Base-by-base conservation (phyloP, 257 asterid species). In the Nicotiana sylvestris region DNA sequence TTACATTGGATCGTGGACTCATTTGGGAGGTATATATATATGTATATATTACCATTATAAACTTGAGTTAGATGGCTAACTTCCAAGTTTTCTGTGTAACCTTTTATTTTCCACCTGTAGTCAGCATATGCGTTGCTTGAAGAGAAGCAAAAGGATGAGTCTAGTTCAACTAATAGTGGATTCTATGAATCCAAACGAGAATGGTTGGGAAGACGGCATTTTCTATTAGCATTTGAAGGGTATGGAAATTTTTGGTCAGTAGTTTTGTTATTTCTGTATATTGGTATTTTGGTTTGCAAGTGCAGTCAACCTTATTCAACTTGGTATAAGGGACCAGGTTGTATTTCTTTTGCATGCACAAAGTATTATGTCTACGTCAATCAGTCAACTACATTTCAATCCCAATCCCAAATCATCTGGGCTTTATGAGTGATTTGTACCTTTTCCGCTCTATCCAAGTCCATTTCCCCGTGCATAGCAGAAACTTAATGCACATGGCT, bases 151-250 rank as follows among this genome's bases (percentile, higher is more conserved):
- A 91, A 87, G 88, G 98, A 90, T 89, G 97, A 85, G 80, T 82
- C 92, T 80, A 82, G 90, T 62, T 90, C 97, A 82, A 88, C 87
- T 82, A 83, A 82, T 86, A 86, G 81, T 84, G 99, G 98, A 77
- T 96, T 93, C 87, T 96, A 93, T 81, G 97, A 92, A 86, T 93
- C 99, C 53, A 96, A 88, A 90, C 91, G 99, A 86, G 99, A 96
- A 84, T 96, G 99, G 99, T 86, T 96, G 95, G 99, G 99, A 88
- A 93, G 92, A 77, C 87, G 93, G 37, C 97, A 96, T 84, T 94
- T 90, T 84, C 49, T 96, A 57, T 91, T 96, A 87, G 99, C 98
- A 83, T 76, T 88, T 85, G 98, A 96, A 86, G 87, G 90, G 99
- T 96, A 93, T 84, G 91, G 21, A 29, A 68, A 66, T 82, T 66